Conservation (phyloP, 2,329 filamentous ascomycete species). For the Emericellopsis cladophorae region DNA sequence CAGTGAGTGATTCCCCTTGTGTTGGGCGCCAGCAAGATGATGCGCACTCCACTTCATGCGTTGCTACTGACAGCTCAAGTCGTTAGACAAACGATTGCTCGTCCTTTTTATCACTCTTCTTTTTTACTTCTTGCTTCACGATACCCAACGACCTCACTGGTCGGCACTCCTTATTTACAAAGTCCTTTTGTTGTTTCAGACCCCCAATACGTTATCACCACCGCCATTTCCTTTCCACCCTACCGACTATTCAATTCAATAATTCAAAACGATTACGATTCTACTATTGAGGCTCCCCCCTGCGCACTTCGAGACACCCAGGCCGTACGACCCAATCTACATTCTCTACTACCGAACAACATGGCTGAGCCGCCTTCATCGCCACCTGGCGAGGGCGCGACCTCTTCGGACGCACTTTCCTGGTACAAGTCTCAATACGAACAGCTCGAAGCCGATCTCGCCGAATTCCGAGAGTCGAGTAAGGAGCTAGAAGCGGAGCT, state of each 20-base stretch:
- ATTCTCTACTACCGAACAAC: not conserved
- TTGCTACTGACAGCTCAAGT: not conserved
- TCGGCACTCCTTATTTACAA: not conserved
- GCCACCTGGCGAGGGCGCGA: slow-evolving; percentile 41
- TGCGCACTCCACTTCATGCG: not conserved
- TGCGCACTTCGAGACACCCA: too few species aligned
- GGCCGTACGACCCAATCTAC: not conserved
- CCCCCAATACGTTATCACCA: not conserved
- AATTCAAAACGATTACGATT: too few species aligned
- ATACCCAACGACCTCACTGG: not conserved
- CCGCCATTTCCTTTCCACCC: not conserved
- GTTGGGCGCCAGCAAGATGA: not conserved
- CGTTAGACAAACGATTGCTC: too few species aligned
- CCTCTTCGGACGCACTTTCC: slow-evolving; percentile 61
- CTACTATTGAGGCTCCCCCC: not conserved
- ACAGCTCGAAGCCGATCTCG: slow-evolving; percentile 77
- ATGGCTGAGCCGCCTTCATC: slow-evolving; percentile 53
- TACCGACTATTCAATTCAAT: not conserved
- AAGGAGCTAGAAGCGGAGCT: slow-evolving; percentile 88
- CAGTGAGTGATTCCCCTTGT: too few species aligned
- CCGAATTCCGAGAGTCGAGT: slow-evolving; percentile 88
- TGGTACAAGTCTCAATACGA: slow-evolving; percentile 98
- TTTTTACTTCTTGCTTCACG: not conserved
- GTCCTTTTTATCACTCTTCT: not conserved
- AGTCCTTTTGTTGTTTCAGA: not conserved